A percentile compares a stretch with the other conserved stretches of the same genome.
Conservation (phyloP, 805 yeast species). For the Metschnikowia dekortorum region DNA sequence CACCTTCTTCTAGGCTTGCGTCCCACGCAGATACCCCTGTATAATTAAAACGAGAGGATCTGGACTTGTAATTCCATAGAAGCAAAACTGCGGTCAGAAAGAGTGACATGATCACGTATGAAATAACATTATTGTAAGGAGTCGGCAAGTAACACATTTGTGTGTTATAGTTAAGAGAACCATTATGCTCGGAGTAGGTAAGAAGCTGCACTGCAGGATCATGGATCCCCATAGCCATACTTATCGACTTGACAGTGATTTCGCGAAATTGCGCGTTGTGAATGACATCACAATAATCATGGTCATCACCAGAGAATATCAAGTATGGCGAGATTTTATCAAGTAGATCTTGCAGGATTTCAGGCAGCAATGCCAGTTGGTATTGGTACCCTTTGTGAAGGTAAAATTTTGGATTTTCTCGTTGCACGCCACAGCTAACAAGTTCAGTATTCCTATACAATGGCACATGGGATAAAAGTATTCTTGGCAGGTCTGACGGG, state of each 20-base stretch:
- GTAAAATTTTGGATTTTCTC: conserved; percentile 16
- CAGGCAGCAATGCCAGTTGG: conserved; percentile 20
- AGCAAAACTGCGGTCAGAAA: conserved; percentile 26
- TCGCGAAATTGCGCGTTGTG: conserved; percentile 23
- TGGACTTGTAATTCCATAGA: conserved; percentile 27
- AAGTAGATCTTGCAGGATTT: conserved; percentile 16
- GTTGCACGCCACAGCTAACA: conserved; percentile 19
- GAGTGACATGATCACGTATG: conserved; percentile 36
- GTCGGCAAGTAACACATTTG: conserved; percentile 42
- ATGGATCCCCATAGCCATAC: conserved; percentile 39
- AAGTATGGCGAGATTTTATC: conserved; percentile 17
- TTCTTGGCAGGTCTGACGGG: conserved; percentile 13
- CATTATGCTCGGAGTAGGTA: conserved; percentile 15
- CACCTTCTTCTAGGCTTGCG: conserved; percentile 9
- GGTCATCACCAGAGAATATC: conserved; percentile 27
- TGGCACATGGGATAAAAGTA: conserved; percentile 25
- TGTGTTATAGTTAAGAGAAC: conserved; percentile 27
- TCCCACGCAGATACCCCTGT: conserved; percentile 8
- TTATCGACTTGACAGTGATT: conserved; percentile 36
- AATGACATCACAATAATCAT: conserved; percentile 19
- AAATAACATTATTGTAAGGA: conserved; percentile 40
- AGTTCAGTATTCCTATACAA: conserved; percentile 17
- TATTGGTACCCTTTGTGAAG: conserved; percentile 23
- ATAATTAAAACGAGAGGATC: conserved; percentile 24
- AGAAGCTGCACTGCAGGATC: conserved; percentile 41